Evolutionary conservation across 305 asterid species (phyloP), one percentile per base, ranked within the genome.

Genomic region (Fraxinus paxiana): DNA sequence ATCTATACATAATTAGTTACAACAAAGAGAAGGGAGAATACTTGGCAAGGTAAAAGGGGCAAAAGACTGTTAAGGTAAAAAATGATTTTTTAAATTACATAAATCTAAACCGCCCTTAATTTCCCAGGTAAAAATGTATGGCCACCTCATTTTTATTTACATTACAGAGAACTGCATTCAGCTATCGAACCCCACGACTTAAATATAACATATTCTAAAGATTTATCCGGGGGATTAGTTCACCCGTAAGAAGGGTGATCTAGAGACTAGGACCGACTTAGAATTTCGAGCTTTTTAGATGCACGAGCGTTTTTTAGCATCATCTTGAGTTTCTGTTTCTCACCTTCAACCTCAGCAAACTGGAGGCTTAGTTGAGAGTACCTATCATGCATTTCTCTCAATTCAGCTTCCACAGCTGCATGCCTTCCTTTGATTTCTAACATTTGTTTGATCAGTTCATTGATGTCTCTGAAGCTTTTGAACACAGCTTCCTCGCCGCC

Each of bases 281-380:
- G 76, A 51, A 87, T 79, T 17, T 65, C 72, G 12, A 88, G 82
- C 72, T 90, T 92, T 85, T 84, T 89, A 31, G 97, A 88, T 22
- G 92, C 18, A 10, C 98, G 88, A 22, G 87, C 89, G 35, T 88
- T 94, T 88, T 92, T 94, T 51, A 93, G 91, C 0, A 92, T 93
- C 97, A 94, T 94, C 91, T 81, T 90, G 82, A 96, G 94, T 82
- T 93, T 93, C 85, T 96, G 97, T 54, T 97, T 77, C 84, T 96
- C 99, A 28, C 99, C 99, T 92, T 96, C 98, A 35, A 96, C 98
- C 90, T 94, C 99, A 0, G 98, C 99, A 65, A 94, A 93, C 84
- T 92, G 96, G 85, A 96, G 97, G 90, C 99, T 94, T 31, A 96
- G 89, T 75, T 84, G 91, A 67, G 99, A 94, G 93, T 93, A 94